Evolutionary conservation across 768 basidiomycete genomes (phyloP).

Genomic region (Cyclocybe cylindracea): DNA sequence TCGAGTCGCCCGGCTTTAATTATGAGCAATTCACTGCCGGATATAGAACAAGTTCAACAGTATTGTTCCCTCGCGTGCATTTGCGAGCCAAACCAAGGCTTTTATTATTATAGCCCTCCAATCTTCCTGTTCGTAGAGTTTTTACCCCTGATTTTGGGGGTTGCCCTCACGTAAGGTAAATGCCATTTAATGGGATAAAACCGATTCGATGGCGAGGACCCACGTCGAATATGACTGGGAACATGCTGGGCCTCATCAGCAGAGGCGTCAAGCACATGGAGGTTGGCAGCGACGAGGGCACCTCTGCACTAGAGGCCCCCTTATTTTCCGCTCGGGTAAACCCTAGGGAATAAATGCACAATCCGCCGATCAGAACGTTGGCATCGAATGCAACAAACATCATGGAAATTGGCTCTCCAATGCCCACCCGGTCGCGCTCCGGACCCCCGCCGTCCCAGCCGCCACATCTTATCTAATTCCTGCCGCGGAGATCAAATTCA

Average conservation of each 20-base stretch:
- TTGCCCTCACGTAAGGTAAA: conserved; percentile 60
- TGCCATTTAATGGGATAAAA: conserved; percentile 31
- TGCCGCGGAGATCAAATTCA: conserved; percentile 21
- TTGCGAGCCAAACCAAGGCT: conserved; percentile 53
- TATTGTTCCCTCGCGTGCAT: conserved; percentile 74
- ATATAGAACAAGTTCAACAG: conserved; percentile 64
- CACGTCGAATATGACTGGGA: conserved; percentile 22
- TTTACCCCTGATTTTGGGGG: conserved; percentile 61
- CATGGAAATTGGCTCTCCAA: not conserved
- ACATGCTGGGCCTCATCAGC: conserved; percentile 2
- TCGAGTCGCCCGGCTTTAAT: conserved; percentile 68
- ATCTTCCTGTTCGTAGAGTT: conserved; percentile 50
- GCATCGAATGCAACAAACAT: conserved; percentile 15
- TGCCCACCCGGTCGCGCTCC: conserved; percentile 4
- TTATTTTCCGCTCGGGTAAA: conserved; percentile 27
- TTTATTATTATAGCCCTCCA: conserved; percentile 58
- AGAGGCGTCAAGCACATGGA: no score
- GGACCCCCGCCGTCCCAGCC: conserved; percentile 3
- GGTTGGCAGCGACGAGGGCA: no score
- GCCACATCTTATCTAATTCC: conserved; percentile 5
- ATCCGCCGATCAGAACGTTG: conserved; percentile 33
- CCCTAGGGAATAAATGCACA: conserved; percentile 28
- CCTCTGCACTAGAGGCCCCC: conserved; percentile 15
- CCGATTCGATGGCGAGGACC: conserved; percentile 33
- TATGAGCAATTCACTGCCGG: conserved; percentile 67